Conservation (phyloP, 2,329 filamentous ascomycete genomes). For the Aspergillus costaricaensis region DNA sequence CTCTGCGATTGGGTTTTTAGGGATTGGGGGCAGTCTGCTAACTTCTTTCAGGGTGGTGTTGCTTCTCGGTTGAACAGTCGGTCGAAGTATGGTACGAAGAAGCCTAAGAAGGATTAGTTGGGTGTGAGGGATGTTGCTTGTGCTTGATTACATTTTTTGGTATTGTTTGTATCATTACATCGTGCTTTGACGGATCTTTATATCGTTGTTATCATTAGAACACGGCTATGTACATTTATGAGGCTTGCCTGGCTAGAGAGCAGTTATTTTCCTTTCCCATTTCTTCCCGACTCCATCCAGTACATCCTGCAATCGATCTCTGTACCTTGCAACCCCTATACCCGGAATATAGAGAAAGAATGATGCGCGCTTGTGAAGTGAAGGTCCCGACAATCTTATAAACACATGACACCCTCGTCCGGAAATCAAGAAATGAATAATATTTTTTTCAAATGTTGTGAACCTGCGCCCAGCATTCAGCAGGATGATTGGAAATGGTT, state of each 20-base stretch:
- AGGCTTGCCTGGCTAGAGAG: constrained; percentile 6
- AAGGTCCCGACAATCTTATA: neutral
- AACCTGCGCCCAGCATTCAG: neutral
- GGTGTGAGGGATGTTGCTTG: neutral
- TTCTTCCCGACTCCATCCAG: neutral
- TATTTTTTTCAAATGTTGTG: neutral
- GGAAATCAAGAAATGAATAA: neutral
- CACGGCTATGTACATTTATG: constrained; percentile 22
- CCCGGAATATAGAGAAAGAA: neutral
- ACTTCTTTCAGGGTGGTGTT: constrained; percentile 74
- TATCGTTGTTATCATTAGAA: constrained; percentile 16
- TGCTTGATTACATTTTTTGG: neutral
- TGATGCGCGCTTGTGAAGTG: neutral
- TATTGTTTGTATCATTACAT: neutral
- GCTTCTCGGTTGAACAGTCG: constrained; percentile 78
- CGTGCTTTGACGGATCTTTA: constrained; percentile 8
- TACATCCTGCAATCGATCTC: neutral
- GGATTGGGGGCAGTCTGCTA: constrained; percentile 22
- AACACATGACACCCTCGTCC: neutral
- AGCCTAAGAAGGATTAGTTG: constrained; percentile 75
- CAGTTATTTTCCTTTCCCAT: no score
- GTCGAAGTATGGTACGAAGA: constrained; percentile 98
- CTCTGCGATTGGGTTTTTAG: neutral
- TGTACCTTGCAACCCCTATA: neutral
- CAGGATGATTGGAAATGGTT: neutral